Conservation (phyloP, 495 filamentous ascomycete genomes). For the Articulospora tetracladia region DNA sequence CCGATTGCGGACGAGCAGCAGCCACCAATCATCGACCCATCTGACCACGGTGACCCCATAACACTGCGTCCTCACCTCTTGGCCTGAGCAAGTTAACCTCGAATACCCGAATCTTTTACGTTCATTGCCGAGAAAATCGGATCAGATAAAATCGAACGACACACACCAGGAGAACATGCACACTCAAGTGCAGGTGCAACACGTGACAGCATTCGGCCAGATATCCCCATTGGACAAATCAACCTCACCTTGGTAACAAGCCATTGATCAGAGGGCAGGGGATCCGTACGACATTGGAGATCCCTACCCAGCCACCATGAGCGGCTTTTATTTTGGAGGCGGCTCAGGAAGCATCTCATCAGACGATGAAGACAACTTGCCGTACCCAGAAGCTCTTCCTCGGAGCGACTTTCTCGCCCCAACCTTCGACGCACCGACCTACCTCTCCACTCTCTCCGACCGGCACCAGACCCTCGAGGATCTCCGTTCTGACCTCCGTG, state of each 20-base stretch:
- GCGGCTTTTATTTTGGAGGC: conserved; percentile 39
- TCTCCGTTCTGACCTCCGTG: conserved; percentile 77
- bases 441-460: conserved; percentile 77
- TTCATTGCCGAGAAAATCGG: neutral
- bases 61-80: neutral
- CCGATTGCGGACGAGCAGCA: neutral
- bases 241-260: too few species aligned
- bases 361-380: conserved; percentile 64
- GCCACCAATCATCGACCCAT: neutral
- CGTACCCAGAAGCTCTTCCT: conserved; percentile 78
- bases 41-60: neutral
- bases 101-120: neutral
- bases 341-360: conserved; percentile 42
- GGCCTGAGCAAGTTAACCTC: neutral
- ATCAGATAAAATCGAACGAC: neutral
- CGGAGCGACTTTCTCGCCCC: conserved; percentile 74
- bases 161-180: neutral
- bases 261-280: neutral
- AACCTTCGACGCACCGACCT: conserved; percentile 74
- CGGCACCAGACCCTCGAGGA: conserved; percentile 96
- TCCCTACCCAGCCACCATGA: conserved; percentile 19
- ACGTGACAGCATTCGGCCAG: neutral
- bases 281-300: neutral
- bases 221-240: neutral
- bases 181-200: too few species aligned